phyloP scores from a whole-genome alignment of 2,329 filamentous ascomycete species.

The Colletotrichum godetiae region DNA sequence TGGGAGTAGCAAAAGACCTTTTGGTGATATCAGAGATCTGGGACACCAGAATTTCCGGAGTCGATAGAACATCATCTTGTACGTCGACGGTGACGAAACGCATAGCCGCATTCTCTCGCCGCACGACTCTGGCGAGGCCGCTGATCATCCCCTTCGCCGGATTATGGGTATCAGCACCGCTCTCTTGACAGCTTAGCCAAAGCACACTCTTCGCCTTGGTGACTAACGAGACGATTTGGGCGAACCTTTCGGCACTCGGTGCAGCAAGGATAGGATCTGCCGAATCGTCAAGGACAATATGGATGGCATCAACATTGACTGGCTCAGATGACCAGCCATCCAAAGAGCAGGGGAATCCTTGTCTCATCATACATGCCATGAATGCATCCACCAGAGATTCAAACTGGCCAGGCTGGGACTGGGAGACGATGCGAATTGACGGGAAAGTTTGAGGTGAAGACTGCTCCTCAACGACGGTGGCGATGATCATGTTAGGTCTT shows the following conservation, averaged over 20 bases:
- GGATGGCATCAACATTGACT: background rate
- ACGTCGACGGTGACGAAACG: conserved; percentile 37
- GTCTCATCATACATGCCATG: background rate
- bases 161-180: background rate
- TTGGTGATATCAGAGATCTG: background rate
- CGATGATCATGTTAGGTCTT: background rate
- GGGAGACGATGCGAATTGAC: background rate
- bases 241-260: background rate
- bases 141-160: conserved; percentile 36
- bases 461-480: background rate
- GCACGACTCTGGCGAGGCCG: conserved; percentile 37
- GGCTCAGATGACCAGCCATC: background rate
- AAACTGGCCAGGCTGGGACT: background rate
- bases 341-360: background rate
- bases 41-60: background rate
- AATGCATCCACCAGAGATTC: background rate
- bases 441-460: background rate
- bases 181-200: conserved; percentile 16
- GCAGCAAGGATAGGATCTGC: background rate
- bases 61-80: background rate
- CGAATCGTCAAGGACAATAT: background rate
- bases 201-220: background rate
- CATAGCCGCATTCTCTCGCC: conserved; percentile 37
- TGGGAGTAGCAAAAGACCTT: background rate
- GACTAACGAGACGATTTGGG: background rate